Base-by-base conservation (phyloP, 2,329 filamentous ascomycete genomes). In the Xylaria sp. region DNA sequence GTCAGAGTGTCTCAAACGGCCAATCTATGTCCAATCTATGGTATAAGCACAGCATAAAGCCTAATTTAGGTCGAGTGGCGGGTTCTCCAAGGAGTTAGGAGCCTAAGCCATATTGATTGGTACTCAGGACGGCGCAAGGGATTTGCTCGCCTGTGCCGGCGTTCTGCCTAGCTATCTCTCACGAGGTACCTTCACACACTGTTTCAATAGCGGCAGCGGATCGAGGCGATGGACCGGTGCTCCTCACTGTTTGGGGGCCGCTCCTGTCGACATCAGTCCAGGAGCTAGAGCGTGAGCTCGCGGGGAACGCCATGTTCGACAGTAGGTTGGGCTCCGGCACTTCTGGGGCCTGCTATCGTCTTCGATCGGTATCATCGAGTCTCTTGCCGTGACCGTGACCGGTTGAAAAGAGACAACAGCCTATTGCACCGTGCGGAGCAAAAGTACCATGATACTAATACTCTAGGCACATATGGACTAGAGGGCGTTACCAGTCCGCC, bases 111-210 rank as follows among this genome's bases (percentile, higher is more conserved):
- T 54, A 61, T 59, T 65, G 58, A 59, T 61, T 64, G 65, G 65
- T 48, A 62, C 59, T 57, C 56, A 57, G 59, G 60, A 66, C 56
- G 64, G 65, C 64, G 69, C 68, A 71, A 71, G 69, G 69, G 68
- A 58, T 48, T 59, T 52, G 54, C 48, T 63, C 57, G 55, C 60
- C 53, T 58, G 62, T 58, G 58, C 58, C 57, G 16, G 34, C 13
- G 18, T 16, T 16, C 49, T 30, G 23, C 23, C 23, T 30, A 30
- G 23, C 4, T n/a, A 44, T 53, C n/a, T 48, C 47, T 52, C 62
- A 60, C 59, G 55, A 59, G 47, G 51, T 49, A 51, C 58, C 58
- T 53, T 58, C 54, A 62, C 65, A 67, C 64, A 65, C 56, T 68
- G 67, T 70, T 64, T 70, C 67, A 69, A 69, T 55, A 52, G 48